Base-by-base conservation (phyloP, 768 basidiomycete species). In the Termitomyces sp. region DNA sequence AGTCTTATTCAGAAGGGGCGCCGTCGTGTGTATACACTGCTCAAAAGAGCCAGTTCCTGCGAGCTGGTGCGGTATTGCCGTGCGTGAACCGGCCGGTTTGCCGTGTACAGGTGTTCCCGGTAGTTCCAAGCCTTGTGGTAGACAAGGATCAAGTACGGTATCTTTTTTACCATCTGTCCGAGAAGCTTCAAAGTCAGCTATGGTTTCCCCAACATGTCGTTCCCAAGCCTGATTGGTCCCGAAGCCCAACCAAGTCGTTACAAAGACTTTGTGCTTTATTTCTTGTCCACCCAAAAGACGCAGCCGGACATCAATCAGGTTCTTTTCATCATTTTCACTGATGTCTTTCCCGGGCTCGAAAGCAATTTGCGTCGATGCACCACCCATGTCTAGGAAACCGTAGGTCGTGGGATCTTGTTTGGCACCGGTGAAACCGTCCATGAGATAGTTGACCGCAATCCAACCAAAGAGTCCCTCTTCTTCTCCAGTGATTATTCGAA, bases 371-470 rank as follows among this genome's bases (percentile, higher is more conserved):
- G 96, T 98, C 14, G 95, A 98, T 17, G 97, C 97, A 25, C 97
- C 96, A 52, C 97, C 97, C 97, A 98, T 99, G 69, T 99, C 97
- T 61, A 99, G 77, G 70, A 99, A 99, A 5, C 97, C 97, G 66
- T 93, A 98, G 4, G 96, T 98, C 19, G 92, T 91, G 48, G 78
- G 80, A 67, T 83, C 79, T 51, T 80, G 67, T 52, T 70, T 73
- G 0, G 71, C 70, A 10, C 79, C 78, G 8, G 76, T 77, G 66
- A 99, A 99, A 1, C 95, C 96, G 66, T 98, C 91, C 92, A 98
- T 95, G 48, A 98, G 85, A 70, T 99, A 98, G 72, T 98, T 99
- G 64, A 98, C 94, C 0, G 95, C 94, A 55, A 99, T 94, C 97
- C 97, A 99, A 0, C 97, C 97, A 71, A 94, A 98, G 42, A 98